These are phyloP conservation scores for Gossypium trilobum DNA, from an alignment of 441 rosid species.

Conservation along the genomic window DNA sequence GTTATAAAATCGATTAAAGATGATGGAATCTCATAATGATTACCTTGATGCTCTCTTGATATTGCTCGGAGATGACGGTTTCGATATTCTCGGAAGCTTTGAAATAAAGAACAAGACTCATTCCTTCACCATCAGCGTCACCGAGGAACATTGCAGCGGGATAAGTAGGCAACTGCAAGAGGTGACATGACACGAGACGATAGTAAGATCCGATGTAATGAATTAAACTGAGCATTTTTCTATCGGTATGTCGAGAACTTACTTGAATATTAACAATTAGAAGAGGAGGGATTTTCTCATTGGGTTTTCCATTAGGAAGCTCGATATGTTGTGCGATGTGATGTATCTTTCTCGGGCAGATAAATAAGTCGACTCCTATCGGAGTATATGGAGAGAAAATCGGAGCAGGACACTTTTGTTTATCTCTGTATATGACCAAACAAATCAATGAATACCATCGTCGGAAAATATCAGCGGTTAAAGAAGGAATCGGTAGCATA, in stretches of 20 bases:
- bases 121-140: constrained; percentile 81
- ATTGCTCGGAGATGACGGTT: constrained; percentile 47
- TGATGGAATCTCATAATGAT: neutral
- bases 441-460: no score
- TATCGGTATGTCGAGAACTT: neutral
- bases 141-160: constrained; percentile 88
- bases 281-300: constrained; percentile 63
- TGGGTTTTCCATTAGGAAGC: constrained; percentile 56
- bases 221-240: neutral
- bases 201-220: constrained; percentile 6
- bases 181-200: neutral
- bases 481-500: constrained; percentile 19
- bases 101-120: constrained; percentile 83
- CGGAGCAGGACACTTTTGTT: constrained; percentile 62
- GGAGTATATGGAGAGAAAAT: constrained; percentile 52
- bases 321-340: constrained; percentile 83
- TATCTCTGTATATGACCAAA: constrained; percentile 41
- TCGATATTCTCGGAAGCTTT: constrained; percentile 56
- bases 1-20: neutral
- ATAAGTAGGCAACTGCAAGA: constrained; percentile 76
- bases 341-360: constrained; percentile 68
- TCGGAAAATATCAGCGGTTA: no score
- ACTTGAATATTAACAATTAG: constrained; percentile 87
- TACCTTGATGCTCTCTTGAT: constrained; percentile 66
- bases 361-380: constrained; percentile 66